These are phyloP conservation scores for Ephemerocybe angulata DNA, from an alignment of 768 basidiomycete species.

Conservation along the genomic window DNA sequence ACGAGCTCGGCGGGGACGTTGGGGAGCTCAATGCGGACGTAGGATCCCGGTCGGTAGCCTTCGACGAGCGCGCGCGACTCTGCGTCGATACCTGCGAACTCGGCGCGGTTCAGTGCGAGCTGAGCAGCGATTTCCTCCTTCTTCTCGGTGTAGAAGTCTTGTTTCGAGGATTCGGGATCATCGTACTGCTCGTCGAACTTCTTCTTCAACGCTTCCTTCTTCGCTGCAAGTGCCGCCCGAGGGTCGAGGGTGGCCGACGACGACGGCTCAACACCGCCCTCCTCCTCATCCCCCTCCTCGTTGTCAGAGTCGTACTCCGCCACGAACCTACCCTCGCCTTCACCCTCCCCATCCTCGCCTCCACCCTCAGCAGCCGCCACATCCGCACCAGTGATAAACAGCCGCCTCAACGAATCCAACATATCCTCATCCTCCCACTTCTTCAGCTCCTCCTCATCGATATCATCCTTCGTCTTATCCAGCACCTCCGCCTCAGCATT, in stretches of 20 bases:
- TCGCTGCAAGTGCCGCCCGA: constrained; percentile 62
- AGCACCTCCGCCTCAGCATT: constrained; percentile 52
- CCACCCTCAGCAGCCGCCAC: constrained; percentile 27
- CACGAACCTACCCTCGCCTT: constrained; percentile 31
- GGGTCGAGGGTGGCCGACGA: constrained; percentile 20
- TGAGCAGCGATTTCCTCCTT: constrained; percentile 91
- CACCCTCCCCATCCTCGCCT: constrained; percentile 32
- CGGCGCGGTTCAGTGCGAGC: constrained; percentile 74
- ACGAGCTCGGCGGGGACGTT: constrained; percentile 89
- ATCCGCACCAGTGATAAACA: constrained; percentile 84
- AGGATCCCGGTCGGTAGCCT: constrained; percentile 85
- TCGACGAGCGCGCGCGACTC: constrained; percentile 82
- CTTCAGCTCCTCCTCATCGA: constrained; percentile 49
- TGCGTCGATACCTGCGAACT: constrained; percentile 76
- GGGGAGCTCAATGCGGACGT: constrained; percentile 86
- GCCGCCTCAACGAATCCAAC: constrained; percentile 77
- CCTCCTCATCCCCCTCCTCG: constrained; percentile 27
- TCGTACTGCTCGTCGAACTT: constrained; percentile 98
- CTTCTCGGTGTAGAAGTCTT: constrained; percentile 87
- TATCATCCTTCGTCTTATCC: constrained; percentile 68
- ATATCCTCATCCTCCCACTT: constrained; percentile 85
- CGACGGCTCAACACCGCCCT: constrained; percentile 19
- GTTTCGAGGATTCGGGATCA: constrained; percentile 72
- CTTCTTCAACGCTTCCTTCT: constrained; percentile 88
- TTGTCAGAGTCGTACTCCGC: constrained; percentile 25